A percentile compares a stretch with the other conserved stretches of the same genome.
phyloP scores from a whole-genome alignment of 495 filamentous ascomycete genomes.

The Penicillium nucicola region DNA sequence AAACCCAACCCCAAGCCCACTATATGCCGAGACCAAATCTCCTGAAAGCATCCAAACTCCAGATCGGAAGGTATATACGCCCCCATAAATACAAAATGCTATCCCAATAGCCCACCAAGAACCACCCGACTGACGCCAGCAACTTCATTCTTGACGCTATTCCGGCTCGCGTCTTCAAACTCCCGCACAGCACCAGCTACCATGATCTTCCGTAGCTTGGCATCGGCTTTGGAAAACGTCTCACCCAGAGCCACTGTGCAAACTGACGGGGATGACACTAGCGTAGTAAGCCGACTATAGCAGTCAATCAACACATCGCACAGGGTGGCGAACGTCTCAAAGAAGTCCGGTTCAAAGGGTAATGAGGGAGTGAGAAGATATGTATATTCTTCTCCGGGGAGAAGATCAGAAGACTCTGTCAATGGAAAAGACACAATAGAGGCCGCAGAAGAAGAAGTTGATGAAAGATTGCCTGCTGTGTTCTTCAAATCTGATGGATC shows the following conservation, averaged over 20 bases:
- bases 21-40: conserved; percentile 5
- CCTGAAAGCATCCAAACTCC: not conserved
- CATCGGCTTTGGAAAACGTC: conserved; percentile 85
- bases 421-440: conserved; percentile 44
- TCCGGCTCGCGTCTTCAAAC: conserved; percentile 83
- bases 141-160: conserved; percentile 72
- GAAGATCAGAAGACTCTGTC: conserved; percentile 52
- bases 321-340: conserved; percentile 93
- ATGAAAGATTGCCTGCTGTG: conserved; percentile 36
- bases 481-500: conserved; percentile 50
- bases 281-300: conserved; percentile 71
- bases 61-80: not conserved
- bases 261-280: conserved; percentile 65
- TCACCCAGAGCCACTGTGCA: conserved; percentile 67
- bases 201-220: conserved; percentile 79
- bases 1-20: conserved; percentile 7
- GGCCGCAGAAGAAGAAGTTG: conserved; percentile 37
- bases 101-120: conserved; percentile 82
- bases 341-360: conserved; percentile 97
- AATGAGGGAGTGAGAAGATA: conserved; percentile 87
- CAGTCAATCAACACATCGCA: conserved; percentile 94
- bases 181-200: conserved; percentile 81
- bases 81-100: conserved; percentile 1
- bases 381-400: conserved; percentile 75
- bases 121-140: conserved; percentile 83